Conservation (phyloP, 139 green algal genomes). For the Chlamydomonas applanata region DNA sequence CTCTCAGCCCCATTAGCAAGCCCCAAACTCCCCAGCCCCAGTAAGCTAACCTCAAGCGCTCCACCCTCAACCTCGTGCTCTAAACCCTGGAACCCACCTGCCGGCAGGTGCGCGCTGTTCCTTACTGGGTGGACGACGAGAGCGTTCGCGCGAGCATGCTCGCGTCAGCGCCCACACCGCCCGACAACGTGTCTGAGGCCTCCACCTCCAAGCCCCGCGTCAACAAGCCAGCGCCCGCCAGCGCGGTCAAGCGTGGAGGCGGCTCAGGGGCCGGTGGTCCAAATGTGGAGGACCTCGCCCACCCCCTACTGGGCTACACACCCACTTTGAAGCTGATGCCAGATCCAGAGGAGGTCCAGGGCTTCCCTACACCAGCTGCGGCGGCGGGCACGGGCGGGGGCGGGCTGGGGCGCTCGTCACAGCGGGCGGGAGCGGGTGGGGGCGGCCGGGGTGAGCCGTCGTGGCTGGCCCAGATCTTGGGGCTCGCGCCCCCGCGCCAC, state of each 20-base stretch:
- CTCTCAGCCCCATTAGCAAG: too few species aligned
- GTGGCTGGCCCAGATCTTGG: neutral
- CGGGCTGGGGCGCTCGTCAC: neutral
- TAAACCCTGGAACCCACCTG: neutral
- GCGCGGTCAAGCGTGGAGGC: neutral
- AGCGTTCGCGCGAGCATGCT: conserved; percentile 47
- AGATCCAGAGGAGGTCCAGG: conserved; percentile 28
- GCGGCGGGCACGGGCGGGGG: neutral
- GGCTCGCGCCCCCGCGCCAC: conserved; percentile 23
- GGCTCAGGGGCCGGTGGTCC: neutral
- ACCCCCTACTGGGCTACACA: conserved; percentile 79
- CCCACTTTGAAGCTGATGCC: conserved; percentile 82
- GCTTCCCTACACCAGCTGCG: conserved; percentile 5
- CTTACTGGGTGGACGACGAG: conserved; percentile 95
- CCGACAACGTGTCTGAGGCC: conserved; percentile 1
- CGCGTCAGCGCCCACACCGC: conserved; percentile 28
- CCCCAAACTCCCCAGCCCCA: too few species aligned
- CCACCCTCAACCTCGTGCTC: too few species aligned
- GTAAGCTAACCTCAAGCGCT: too few species aligned
- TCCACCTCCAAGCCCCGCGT: conserved; percentile 5
- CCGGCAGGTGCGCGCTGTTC: conserved; percentile 62
- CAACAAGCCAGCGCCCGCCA: neutral
- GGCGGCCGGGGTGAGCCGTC: neutral
- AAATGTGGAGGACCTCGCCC: conserved; percentile 55
- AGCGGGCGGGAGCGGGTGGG: neutral